These are phyloP conservation scores for Vitis riparia DNA, from an alignment of 164 flowering plant species.

Conservation along the genomic window DNA sequence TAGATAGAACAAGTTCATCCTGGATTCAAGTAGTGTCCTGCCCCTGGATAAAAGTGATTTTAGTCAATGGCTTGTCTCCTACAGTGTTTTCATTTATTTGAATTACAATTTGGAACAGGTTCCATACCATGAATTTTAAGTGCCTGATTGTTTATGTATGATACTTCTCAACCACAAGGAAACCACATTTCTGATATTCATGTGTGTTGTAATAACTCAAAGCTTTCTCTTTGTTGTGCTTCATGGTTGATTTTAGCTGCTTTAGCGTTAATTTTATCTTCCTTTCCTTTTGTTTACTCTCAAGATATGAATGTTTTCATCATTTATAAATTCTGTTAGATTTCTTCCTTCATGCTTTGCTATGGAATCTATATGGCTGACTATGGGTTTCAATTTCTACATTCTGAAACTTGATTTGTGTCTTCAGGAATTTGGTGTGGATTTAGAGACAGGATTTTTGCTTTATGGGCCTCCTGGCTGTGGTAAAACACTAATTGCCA, in stretches of 20 bases:
- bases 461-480: slow-evolving; percentile 99
- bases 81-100: too few relatives aligned
- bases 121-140: too few relatives aligned
- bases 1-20: too few relatives aligned
- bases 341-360: not conserved
- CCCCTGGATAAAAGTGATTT: too few relatives aligned
- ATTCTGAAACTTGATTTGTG: not conserved
- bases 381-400: not conserved
- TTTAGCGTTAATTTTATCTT: not conserved
- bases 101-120: too few relatives aligned
- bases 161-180: too few relatives aligned
- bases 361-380: not conserved
- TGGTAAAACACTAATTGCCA: slow-evolving; percentile 95
- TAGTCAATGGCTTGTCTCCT: too few relatives aligned
- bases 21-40: too few relatives aligned
- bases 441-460: slow-evolving; percentile 82
- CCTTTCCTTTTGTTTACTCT: not conserved
- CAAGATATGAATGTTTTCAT: not conserved
- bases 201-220: not conserved
- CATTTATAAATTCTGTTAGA: not conserved
- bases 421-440: slow-evolving; percentile 66
- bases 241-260: not conserved
- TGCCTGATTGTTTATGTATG: too few relatives aligned
- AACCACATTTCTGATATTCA: not conserved
- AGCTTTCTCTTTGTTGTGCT: not conserved